Evolutionary conservation across 495 filamentous ascomycete genomes (phyloP), one percentile per base, ranked within the genome.

Genomic region (Mytilinidion resinicola): DNA sequence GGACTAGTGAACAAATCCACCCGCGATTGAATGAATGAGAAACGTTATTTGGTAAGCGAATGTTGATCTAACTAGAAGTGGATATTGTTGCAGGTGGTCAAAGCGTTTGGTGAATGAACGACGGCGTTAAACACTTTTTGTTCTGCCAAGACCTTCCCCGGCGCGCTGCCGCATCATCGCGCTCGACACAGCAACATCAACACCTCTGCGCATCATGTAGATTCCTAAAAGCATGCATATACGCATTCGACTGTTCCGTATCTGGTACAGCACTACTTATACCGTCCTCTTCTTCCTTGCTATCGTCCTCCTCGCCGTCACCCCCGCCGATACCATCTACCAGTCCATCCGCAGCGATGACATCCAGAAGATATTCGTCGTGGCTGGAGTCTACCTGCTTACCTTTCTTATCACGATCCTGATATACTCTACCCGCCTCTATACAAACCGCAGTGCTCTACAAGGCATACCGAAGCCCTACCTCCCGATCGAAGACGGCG

Each of bases 381-480:
- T 96, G 69, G 84, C 82, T 15, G 85, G 89, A 46, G 80, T 80
- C 63, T 92, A 95, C 67, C 67, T 95, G 47, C 74, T 91, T 21
- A 91, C 90, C 43, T 80, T 87, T 38, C 43, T 88, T 20, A 66
- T 92, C 51, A 79, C 87, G 25, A 68, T 82, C 38, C 81, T 96
- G 42, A 82, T 97, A 60, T 97, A 96, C 61, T 80, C 85, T 35
- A 82, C 83, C 25, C 79, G 95, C n/a, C 80, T 97, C n/a, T 96
- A 90, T 71, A 88, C 90, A 25, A 91, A 87, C 65, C 82, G 89
- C 38, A 86, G 77, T 36, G 84, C 86, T 11, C 78, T 98, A 20
- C 77, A 83, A 1, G 85, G 80, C 2, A 96, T 98, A 50, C 95
- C 95, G 0, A 91, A 90, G 65, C 72, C 80, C 50, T 91, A 85